These are phyloP conservation scores for Chenopodium album DNA, from an alignment of 148 eudicot species.

Conservation along the genomic window DNA sequence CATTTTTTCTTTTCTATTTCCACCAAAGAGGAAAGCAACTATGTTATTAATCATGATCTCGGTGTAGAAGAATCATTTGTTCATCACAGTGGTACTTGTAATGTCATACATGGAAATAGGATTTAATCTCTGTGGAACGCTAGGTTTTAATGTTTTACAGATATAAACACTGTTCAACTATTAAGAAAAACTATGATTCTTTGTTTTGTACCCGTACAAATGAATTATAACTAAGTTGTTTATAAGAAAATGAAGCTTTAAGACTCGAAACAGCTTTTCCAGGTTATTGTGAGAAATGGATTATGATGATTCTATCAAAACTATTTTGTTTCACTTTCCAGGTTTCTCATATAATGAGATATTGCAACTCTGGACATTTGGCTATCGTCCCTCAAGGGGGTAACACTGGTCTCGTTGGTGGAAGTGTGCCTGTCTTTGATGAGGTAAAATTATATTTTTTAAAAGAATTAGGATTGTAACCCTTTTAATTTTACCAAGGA, in stretches of 20 bases:
- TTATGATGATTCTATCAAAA: background rate
- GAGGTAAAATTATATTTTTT: constrained; percentile 52
- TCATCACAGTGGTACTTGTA: no score
- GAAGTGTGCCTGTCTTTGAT: constrained; percentile 95
- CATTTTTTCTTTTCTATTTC: background rate
- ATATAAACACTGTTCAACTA: background rate
- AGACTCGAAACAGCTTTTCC: no score
- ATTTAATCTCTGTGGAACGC: no score
- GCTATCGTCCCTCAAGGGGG: constrained; percentile 99
- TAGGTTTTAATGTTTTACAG: no score
- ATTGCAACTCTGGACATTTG: constrained; percentile 68
- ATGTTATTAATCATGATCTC: no score
- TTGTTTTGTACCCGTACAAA: background rate
- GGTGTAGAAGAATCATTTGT: no score
- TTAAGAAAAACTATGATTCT: background rate
- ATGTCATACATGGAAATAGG: no score
- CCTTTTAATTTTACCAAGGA: background rate
- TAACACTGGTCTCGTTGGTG: constrained; percentile 98
- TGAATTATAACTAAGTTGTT: background rate
- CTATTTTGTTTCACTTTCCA: constrained; percentile 32
- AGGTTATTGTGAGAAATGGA: background rate
- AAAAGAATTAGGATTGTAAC: background rate
- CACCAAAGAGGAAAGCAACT: no score
- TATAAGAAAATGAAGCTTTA: no score
- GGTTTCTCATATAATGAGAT: constrained; percentile 75